Percentiles rank a stretch among this genome's conserved stretches.
Conservation (phyloP, 192 early-diverging fungal species). For the Coemansia brasiliensis region DNA sequence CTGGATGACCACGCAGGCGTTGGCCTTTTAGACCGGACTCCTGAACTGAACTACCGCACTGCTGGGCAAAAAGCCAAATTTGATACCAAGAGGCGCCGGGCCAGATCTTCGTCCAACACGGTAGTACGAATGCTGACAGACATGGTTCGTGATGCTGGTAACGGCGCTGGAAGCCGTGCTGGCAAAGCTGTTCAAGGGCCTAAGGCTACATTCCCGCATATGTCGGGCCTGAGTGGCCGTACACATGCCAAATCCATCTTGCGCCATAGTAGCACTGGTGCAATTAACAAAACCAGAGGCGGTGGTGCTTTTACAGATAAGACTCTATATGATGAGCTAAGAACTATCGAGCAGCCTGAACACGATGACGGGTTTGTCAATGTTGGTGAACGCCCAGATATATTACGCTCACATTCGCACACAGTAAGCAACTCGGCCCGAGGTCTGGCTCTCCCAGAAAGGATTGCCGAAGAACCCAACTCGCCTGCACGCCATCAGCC, state of each 20-base stretch:
- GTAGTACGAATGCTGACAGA: constrained; percentile 44
- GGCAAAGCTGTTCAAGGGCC: constrained; percentile 9
- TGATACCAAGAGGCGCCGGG: constrained; percentile 36
- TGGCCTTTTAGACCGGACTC: constrained; percentile 50
- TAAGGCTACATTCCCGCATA: constrained; percentile 17
- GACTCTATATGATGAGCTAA: not conserved
- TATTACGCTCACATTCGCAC: constrained; percentile 47
- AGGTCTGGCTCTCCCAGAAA: constrained; percentile 23
- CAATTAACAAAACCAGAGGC: constrained; percentile 28
- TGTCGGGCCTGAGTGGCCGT: not conserved
- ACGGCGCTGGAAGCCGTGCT: constrained; percentile 5
- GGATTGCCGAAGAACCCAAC: constrained; percentile 30
- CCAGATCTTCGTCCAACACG: constrained; percentile 42
- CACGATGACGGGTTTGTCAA: not conserved
- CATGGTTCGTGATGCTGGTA: constrained; percentile 40
- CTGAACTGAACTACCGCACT: constrained; percentile 46
- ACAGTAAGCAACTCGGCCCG: constrained; percentile 17
- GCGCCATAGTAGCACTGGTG: constrained; percentile 48
- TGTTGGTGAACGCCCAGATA: constrained; percentile 16
- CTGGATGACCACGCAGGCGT: constrained; percentile 49
- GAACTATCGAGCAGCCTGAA: not conserved
- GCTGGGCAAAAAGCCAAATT: constrained; percentile 19
- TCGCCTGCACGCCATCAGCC: constrained; percentile 21
- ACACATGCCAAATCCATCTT: constrained; percentile 15
- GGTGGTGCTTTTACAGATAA: constrained; percentile 3